Evolutionary conservation across 768 basidiomycete species (phyloP), one percentile per base, ranked within the genome.

Genomic region (Macrolepiota fuliginosa): DNA sequence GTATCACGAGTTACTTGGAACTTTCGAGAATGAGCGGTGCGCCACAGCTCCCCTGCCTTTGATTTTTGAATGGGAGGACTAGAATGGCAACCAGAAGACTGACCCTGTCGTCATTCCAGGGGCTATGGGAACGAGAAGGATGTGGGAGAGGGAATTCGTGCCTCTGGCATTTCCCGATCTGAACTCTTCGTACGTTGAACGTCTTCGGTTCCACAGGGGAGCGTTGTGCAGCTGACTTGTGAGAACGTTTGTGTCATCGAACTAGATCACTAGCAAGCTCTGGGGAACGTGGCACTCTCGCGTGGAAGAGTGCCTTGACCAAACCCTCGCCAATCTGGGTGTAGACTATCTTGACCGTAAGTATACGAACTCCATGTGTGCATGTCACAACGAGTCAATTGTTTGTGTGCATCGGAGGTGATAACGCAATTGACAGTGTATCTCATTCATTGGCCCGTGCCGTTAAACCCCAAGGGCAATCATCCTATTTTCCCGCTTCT

Each of bases 391-490:
- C 65, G 68, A 61, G 59, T 25, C 10, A 36, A 55, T 55, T 61
- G 59, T 45, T 57, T 57, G 46, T 49, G 53, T 63, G 55, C 15
- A 46, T 59, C 58, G 60, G 60, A 64, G 29, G 51, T 58, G 45
- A 62, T 62, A 53, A 53, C 54, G 53, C 56, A 29, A 42, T 56
- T 15, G 53, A 5, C 62, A 82, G 81, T 90, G 59, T 89, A 88
- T 67, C 80, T 91, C 27, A 71, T 92, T 22, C 91, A 92, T 71
- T 94, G 92, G 91, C 93, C 92, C 1, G 74, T 93, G n/a, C 78
- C 88, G 32, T 69, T 90, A 66, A 90, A 89, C 68, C 83, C 85
- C 11, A 83, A 84, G 25, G 89, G 88, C 39, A 89, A 86, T 69
- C 81, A 88, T 68, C 83, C 77, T 7, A 27, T 76, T 24, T 77